Evolutionary conservation across 176 grass and related monocot species (phyloP), one percentile per base, ranked within the genome.

Genomic region (Hsuehochloa calcarea): DNA sequence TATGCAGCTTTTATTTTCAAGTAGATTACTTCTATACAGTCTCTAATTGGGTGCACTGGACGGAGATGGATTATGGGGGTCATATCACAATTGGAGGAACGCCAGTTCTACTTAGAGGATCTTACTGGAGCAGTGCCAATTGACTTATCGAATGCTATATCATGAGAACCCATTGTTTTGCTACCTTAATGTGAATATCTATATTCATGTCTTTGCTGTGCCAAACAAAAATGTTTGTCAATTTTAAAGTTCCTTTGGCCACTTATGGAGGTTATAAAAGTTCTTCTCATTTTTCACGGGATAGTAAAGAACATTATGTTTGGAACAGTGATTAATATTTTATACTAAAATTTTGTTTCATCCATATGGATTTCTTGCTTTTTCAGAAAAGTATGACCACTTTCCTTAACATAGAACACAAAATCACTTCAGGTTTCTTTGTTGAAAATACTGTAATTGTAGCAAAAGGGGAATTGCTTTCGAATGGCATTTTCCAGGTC

Each of bases 41-140:
- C 95, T 20, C 81, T 97, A 85, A 94, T 94, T 90, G 92, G 92
- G 59, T 98, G 96, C 74, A 92, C 74, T 45, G 96, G 93, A 72
- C 82, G 93, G 87, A 93, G 91, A 98, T 98, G 96, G 96, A 93
- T 95, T 84, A 95, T 93, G 85, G 96, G 93, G 16, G 89, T 98
- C 68, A 98, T 98, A 81, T 98, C 93, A 8, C 96, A 98, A 74
- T 76, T 95, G 75, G 91, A 95, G 89, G 96, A 98, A 80, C 76
- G 88, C 0, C 93, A 94, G 38, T 98, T 98, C 77, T 93, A 90
- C 83, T 87, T 95, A 87, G 96, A 98, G 80, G 96, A 95, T 92
- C 90, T 95, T 80, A 93, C 89, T 87, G 96, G 93, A 85, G 93
- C 93, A 66, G 91, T 98, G 52, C 89, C 96, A 70, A 90, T 98